Conservation (phyloP, 2,329 filamentous ascomycete species). For the Furcasterigmium furcatum region DNA sequence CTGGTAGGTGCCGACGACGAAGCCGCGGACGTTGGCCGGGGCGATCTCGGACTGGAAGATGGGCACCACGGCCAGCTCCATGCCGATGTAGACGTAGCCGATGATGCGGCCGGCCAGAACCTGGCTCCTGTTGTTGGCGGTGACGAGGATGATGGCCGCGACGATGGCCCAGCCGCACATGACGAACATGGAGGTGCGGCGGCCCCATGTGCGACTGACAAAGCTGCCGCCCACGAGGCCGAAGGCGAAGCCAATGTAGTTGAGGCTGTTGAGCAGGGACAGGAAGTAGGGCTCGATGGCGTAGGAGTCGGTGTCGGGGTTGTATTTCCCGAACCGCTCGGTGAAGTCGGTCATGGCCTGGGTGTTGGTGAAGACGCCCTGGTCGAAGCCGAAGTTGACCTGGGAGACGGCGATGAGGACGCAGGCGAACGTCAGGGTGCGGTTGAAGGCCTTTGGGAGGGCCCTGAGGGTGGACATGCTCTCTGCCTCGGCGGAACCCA, state of each 20-base stretch:
- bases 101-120: constrained; percentile 29
- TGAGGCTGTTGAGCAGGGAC: constrained; percentile 29
- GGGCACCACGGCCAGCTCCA: constrained; percentile 33
- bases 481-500: too few relatives aligned
- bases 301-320: constrained; percentile 16
- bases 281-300: constrained; percentile 23
- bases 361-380: constrained; percentile 27
- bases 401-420: constrained; percentile 26
- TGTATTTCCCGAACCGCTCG: constrained; percentile 24
- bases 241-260: constrained; percentile 24
- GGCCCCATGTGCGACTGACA: constrained; percentile 23
- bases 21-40: constrained; percentile 22
- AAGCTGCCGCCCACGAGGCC: constrained; percentile 23
- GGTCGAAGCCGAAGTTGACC: constrained; percentile 37
- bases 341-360: constrained; percentile 32
- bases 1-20: constrained; percentile 30
- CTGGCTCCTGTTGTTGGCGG: constrained; percentile 21
- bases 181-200: constrained; percentile 27
- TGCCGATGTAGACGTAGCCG: constrained; percentile 34
- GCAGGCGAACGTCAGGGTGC: constrained; percentile 11
- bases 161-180: constrained; percentile 32
- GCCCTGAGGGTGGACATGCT: background rate
- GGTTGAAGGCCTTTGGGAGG: constrained; percentile 9
- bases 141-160: constrained; percentile 25
- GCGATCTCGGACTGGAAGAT: constrained; percentile 29